Evolutionary conservation across 805 yeast genomes (phyloP).

Genomic region (Ogataea salicorniae): DNA sequence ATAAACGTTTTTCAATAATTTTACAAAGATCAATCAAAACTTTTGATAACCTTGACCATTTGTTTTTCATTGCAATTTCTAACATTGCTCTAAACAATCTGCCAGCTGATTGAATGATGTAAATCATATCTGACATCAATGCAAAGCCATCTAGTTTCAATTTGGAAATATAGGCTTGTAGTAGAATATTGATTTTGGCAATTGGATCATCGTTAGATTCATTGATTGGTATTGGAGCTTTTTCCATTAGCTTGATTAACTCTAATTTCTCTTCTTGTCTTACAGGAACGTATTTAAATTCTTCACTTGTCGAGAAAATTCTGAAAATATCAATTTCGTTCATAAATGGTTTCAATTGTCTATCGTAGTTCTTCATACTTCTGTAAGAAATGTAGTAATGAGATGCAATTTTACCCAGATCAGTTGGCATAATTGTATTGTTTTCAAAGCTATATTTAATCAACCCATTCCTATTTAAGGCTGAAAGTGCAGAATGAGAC

Average conservation of each 20-base stretch:
- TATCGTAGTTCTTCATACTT: conserved; percentile 66
- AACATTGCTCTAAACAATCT: conserved; percentile 79
- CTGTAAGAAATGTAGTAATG: conserved; percentile 74
- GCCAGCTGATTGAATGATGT: conserved; percentile 89
- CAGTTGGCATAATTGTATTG: conserved; percentile 53
- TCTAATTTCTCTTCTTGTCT: conserved; percentile 83
- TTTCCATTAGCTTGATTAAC: conserved; percentile 58
- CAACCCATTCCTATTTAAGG: conserved; percentile 53
- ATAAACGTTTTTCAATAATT: conserved; percentile 73
- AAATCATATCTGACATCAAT: conserved; percentile 86
- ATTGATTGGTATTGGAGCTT: conserved; percentile 81
- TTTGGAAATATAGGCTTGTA: conserved; percentile 84
- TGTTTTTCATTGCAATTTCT: conserved; percentile 65
- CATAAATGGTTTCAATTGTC: conserved; percentile 57
- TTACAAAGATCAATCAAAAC: conserved; percentile 61
- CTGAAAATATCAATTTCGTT: conserved; percentile 70
- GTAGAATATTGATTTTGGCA: conserved; percentile 71
- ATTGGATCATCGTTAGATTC: conserved; percentile 65
- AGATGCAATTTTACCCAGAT: conserved; percentile 79
- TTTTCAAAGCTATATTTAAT: conserved; percentile 49
- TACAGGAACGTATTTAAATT: conserved; percentile 77
- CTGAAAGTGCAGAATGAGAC: conserved; percentile 67
- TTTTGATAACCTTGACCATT: conserved; percentile 65
- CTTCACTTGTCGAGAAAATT: conserved; percentile 76
- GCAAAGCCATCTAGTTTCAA: conserved; percentile 83